Evolutionary conservation across 768 basidiomycete genomes (phyloP).

Genomic region (Podaxis sp.): DNA sequence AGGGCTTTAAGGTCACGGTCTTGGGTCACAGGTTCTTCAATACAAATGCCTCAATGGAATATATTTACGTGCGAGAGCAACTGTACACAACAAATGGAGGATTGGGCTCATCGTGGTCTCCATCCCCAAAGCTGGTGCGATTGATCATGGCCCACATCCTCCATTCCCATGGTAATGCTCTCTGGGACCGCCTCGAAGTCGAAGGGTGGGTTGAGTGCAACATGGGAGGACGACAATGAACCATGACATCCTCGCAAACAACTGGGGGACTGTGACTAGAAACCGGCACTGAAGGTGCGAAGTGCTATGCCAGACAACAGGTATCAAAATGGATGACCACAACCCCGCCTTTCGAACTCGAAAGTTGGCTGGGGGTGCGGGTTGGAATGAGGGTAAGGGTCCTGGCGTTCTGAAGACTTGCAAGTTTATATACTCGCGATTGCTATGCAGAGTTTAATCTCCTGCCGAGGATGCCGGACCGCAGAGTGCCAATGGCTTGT

Average conservation of each 20-base stretch:
- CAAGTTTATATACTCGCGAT: background rate
- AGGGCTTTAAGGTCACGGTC: background rate
- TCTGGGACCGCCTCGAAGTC: slow-evolving; percentile 8
- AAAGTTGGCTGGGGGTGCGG: slow-evolving; percentile 1
- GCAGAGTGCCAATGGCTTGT: background rate
- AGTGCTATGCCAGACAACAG: background rate
- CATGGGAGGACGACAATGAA: slow-evolving; percentile 5
- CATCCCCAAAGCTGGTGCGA: background rate
- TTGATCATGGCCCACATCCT: slow-evolving; percentile 13
- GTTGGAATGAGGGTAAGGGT: background rate
- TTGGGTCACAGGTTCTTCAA: background rate
- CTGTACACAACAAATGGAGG: background rate
- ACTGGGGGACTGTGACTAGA: background rate
- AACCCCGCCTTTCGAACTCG: background rate
- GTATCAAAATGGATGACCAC: no score
- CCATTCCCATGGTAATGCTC: slow-evolving; percentile 13
- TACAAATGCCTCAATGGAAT: background rate
- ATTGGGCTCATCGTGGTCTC: background rate
- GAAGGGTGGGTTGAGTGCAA: slow-evolving; percentile 10
- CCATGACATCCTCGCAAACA: slow-evolving; percentile 2
- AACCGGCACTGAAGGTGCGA: background rate
- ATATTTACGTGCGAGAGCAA: background rate
- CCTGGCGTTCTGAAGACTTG: background rate
- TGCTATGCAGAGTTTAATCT: background rate
- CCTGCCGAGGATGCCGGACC: background rate